phyloP scores from a whole-genome alignment of 805 yeast species.

The Priceomyces fermenticarens region DNA sequence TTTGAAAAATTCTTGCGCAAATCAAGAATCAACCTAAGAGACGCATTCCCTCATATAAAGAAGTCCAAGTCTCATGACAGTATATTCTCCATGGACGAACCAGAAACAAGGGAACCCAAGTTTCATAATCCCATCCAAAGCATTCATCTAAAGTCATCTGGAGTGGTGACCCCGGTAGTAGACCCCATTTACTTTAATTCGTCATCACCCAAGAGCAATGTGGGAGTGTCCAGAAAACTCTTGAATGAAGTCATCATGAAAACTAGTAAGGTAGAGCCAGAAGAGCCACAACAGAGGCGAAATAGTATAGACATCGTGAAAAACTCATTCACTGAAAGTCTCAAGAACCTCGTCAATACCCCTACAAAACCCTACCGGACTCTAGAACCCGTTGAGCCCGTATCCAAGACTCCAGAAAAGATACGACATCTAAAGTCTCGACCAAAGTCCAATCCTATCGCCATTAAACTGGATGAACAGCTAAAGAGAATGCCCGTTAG shows the following conservation, averaged over 20 bases:
- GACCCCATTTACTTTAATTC: conserved; percentile 24
- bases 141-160: conserved; percentile 15
- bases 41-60: conserved; percentile 26
- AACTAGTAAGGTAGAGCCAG: conserved; percentile 9
- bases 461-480: conserved; percentile 24
- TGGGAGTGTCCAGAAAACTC: conserved; percentile 9
- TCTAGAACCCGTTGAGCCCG: conserved; percentile 1
- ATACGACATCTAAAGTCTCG: conserved; percentile 8
- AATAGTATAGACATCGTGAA: conserved; percentile 20
- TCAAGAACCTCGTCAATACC: conserved; percentile 20
- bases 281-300: conserved; percentile 10
- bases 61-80: conserved; percentile 26
- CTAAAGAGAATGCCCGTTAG: conserved; percentile 30
- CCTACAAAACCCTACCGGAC: conserved; percentile 5
- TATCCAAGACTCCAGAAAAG: conserved; percentile 11
- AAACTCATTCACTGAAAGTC: conserved; percentile 28
- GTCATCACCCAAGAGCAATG: background rate
- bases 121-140: conserved; percentile 38
- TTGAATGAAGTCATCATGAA: conserved; percentile 17
- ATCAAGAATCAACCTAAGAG: conserved; percentile 29
- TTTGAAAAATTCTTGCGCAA: conserved; percentile 30
- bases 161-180: conserved; percentile 26
- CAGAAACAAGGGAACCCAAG: conserved; percentile 10
- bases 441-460: conserved; percentile 17
- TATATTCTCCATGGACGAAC: conserved; percentile 9